Conservation (phyloP, 257 asterid species). For the Gentiana straminea region DNA sequence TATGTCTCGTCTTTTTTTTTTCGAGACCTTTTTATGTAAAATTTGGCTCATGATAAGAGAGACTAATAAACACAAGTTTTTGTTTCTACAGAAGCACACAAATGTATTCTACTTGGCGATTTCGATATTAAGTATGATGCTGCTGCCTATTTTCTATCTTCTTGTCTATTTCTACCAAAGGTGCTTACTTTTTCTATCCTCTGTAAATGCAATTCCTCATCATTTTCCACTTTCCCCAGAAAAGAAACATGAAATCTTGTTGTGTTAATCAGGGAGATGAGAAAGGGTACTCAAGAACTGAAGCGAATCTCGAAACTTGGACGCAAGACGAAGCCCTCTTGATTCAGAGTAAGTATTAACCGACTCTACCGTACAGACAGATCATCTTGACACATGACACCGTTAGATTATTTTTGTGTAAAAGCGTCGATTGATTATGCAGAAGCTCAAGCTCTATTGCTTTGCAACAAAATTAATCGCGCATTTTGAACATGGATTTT, state of each 20-base stretch:
- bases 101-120: constrained; percentile 53
- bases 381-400: no score
- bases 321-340: constrained; percentile 63
- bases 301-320: constrained; percentile 52
- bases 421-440: no score
- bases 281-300: constrained; percentile 53
- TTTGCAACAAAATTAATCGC: no score
- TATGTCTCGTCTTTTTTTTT: no score
- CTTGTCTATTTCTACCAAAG: constrained; percentile 62
- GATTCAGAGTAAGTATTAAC: constrained; percentile 11
- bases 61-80: no score
- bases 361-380: neutral
- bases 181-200: constrained; percentile 33
- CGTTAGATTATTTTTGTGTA: no score
- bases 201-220: constrained; percentile 1
- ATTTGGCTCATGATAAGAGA: no score
- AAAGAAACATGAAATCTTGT: constrained; percentile 1
- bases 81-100: constrained; percentile 55
- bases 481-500: no score
- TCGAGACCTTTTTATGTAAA: no score
- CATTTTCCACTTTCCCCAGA: neutral
- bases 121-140: constrained; percentile 60
- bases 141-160: constrained; percentile 74
- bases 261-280: constrained; percentile 42
- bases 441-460: no score